A percentile compares a stretch with the other conserved stretches of the same genome.
Evolutionary conservation across 1,284 basidiomycete genomes (phyloP).

Genomic region (Puccinia polysora): DNA sequence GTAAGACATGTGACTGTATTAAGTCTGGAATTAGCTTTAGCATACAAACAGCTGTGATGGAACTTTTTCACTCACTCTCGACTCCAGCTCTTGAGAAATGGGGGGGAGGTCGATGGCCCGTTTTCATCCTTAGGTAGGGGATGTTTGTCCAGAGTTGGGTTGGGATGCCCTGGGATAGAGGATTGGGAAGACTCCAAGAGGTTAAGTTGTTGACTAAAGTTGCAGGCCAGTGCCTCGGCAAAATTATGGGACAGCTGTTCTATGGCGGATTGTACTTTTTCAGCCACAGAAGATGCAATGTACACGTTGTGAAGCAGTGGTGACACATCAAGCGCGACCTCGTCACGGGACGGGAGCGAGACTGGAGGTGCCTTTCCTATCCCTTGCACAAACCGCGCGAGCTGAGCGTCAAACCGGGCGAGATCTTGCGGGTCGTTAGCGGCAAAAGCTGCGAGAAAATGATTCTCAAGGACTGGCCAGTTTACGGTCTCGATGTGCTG

Average conservation of each 20-base stretch:
- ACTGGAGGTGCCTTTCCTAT: not conserved
- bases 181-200: not conserved
- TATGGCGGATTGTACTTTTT: not conserved
- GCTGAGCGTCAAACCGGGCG: not conserved
- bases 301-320: constrained; percentile 5
- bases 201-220: not conserved
- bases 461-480: not conserved
- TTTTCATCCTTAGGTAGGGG: not conserved
- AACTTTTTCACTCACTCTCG: constrained; percentile 7
- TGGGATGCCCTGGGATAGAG: not conserved
- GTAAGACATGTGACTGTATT: constrained; percentile 20
- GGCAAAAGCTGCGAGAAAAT: not conserved
- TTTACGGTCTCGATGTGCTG: not conserved
- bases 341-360: not conserved
- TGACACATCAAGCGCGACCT: not conserved
- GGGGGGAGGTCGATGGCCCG: not conserved
- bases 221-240: not conserved
- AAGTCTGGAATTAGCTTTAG: no score
- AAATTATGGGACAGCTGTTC: no score
- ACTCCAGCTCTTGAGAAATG: constrained; percentile 9
- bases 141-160: not conserved
- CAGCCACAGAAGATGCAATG: not conserved
- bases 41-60: not conserved
- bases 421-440: not conserved
- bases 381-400: not conserved